These are phyloP conservation scores for Dimocarpus longan DNA, from an alignment of 345 rosid genomes.

Conservation along the genomic window DNA sequence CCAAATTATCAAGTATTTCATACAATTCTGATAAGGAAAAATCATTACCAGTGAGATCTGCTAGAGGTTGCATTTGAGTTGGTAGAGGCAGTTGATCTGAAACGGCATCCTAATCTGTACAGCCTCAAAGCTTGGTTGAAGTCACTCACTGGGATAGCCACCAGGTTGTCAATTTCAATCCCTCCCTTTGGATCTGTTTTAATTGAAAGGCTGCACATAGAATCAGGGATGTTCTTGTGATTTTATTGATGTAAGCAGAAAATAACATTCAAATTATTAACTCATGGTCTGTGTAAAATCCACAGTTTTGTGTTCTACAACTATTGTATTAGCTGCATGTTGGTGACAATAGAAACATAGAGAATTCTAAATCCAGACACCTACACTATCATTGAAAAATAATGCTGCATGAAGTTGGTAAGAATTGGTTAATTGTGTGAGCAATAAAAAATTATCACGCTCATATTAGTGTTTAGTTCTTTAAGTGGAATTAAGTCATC, in stretches of 20 bases:
- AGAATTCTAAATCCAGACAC: background rate
- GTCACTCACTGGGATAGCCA: slow-evolving; percentile 56
- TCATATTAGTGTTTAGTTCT: background rate
- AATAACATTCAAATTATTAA: background rate
- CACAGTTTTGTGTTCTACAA: background rate
- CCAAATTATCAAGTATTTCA: background rate
- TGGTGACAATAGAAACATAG: background rate
- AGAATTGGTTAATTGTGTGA: background rate
- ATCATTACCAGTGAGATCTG: slow-evolving; percentile 80
- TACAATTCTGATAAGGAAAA: background rate
- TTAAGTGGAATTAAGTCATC: background rate
- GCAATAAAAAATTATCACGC: background rate
- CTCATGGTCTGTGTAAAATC: background rate
- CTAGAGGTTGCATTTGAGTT: slow-evolving; percentile 71
- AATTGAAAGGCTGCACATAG: slow-evolving; percentile 61
- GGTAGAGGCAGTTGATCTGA: slow-evolving; percentile 81
- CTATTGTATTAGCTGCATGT: background rate
- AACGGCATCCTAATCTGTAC: slow-evolving; percentile 67
- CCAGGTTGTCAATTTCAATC: slow-evolving; percentile 64
- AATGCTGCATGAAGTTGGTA: background rate
- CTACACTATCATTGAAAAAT: no score
- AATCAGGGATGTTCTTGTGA: background rate
- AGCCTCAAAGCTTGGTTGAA: slow-evolving; percentile 65
- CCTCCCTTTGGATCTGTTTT: slow-evolving; percentile 63
- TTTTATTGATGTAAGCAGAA: background rate